Evolutionary conservation across 768 basidiomycete species (phyloP).

Genomic region (Gyrodon lividus): DNA sequence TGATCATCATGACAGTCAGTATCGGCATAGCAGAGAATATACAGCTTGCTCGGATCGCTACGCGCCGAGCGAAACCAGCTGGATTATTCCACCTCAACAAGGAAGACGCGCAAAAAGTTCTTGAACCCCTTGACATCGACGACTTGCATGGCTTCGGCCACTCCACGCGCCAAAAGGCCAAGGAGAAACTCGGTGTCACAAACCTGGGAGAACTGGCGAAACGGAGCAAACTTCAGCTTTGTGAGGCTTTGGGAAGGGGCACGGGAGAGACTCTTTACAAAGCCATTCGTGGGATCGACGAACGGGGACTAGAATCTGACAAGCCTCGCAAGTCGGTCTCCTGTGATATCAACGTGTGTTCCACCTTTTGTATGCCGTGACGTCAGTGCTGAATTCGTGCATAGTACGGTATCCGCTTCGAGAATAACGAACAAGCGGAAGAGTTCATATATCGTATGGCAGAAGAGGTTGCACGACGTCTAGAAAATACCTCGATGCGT

Average conservation of each 20-base stretch:
- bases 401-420: conserved; percentile 95
- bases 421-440: conserved; percentile 77
- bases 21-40: conserved; percentile 93
- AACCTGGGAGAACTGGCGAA: conserved; percentile 66
- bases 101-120: conserved; percentile 49
- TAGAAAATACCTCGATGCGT: conserved; percentile 65
- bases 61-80: conserved; percentile 88
- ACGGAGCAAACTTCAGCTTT: conserved; percentile 63
- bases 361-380: not conserved
- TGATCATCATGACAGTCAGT: conserved; percentile 56
- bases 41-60: conserved; percentile 89
- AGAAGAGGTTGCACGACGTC: conserved; percentile 68
- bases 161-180: conserved; percentile 72
- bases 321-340: conserved; percentile 89
- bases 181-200: conserved; percentile 72
- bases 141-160: conserved; percentile 88
- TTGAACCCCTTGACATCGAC: conserved; percentile 70
- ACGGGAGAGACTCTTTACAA: conserved; percentile 87
- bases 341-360: conserved; percentile 89
- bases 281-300: conserved; percentile 81
- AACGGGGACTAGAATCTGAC: conserved; percentile 74
- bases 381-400: conserved; percentile 3
- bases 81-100: conserved; percentile 73
- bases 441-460: conserved; percentile 76
- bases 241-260: conserved; percentile 71